These are phyloP conservation scores for Epichloe uncinata DNA, from an alignment of 2,329 filamentous ascomycete genomes.

Conservation along the genomic window DNA sequence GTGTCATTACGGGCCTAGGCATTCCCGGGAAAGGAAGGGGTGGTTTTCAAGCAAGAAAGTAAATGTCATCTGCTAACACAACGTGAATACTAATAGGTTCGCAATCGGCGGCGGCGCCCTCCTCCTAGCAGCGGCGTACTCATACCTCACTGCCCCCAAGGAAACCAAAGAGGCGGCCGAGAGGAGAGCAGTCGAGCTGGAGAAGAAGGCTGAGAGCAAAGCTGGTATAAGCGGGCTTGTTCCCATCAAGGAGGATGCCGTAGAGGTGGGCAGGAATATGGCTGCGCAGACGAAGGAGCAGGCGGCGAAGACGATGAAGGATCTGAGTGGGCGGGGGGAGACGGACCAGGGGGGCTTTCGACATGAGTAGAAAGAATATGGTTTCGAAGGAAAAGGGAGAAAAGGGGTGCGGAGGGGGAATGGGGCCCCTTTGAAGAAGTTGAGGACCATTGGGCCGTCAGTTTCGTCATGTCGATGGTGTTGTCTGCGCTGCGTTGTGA, in stretches of 20 bases:
- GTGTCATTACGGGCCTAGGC: no score
- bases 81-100: conserved; percentile 10
- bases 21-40: no score
- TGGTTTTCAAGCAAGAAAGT: neutral
- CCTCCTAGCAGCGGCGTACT: conserved; percentile 13
- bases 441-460: neutral
- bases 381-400: no score
- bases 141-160: conserved; percentile 13
- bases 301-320: conserved; percentile 13
- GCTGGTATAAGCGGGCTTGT: neutral
- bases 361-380: conserved; percentile 9
- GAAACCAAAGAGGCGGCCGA: conserved; percentile 5
- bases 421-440: neutral
- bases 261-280: neutral
- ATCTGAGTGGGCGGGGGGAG: conserved; percentile 19
- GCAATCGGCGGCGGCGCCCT: conserved; percentile 17
- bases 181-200: conserved; percentile 5
- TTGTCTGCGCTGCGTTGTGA: no score
- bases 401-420: no score
- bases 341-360: conserved; percentile 19
- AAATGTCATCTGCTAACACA: neutral
- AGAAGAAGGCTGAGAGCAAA: neutral
- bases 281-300: conserved; percentile 10
- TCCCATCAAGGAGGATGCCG: conserved; percentile 8
- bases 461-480: no score